Evolutionary conservation across 768 basidiomycete species (phyloP), one percentile per base, ranked within the genome.

Genomic region (Amyloporia xantha): DNA sequence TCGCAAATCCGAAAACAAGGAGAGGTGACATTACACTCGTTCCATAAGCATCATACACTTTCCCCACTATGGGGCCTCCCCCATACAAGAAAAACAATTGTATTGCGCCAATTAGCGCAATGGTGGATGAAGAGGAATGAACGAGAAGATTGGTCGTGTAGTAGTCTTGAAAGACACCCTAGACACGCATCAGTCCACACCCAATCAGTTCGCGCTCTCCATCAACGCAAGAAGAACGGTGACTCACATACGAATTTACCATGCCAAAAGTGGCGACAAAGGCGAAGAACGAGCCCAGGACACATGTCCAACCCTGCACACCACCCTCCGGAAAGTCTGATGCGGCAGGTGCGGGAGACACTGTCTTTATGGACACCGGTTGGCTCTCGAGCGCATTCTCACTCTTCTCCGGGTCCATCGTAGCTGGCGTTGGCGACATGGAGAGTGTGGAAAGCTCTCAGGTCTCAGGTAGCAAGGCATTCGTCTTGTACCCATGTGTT

Each of bases 151-250:
- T 58, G 12, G 53, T 50, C 44, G 55, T 44, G 53, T 64, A 64
- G 36, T 64, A 59, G 10, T 55, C 52, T 44, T 64, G 61, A 37
- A 64, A 64, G 1, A 62, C 59, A 12, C 62, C 62, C 62, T 64
- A 51, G 41, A 40, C 30, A 33, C 20, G 20, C n/a, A n/a, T n/a
- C n/a, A n/a, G n/a, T n/a, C n/a, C n/a, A n/a, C n/a, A n/a, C n/a
- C n/a, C n/a, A n/a, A n/a, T n/a, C n/a, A n/a, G n/a, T n/a, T n/a
- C n/a, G n/a, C n/a, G n/a, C n/a, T n/a, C n/a, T n/a, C n/a, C n/a
- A n/a, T n/a, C n/a, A n/a, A n/a, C n/a, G n/a, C n/a, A n/a, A n/a
- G n/a, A n/a, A n/a, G n/a, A n/a, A n/a, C n/a, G n/a, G 43, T 7
- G 17, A 52, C 45, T 43, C 17, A 56, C 53, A 45, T 55, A 58